Base-by-base conservation (phyloP, 106 monocot genomes). In the Acorus calamus region DNA sequence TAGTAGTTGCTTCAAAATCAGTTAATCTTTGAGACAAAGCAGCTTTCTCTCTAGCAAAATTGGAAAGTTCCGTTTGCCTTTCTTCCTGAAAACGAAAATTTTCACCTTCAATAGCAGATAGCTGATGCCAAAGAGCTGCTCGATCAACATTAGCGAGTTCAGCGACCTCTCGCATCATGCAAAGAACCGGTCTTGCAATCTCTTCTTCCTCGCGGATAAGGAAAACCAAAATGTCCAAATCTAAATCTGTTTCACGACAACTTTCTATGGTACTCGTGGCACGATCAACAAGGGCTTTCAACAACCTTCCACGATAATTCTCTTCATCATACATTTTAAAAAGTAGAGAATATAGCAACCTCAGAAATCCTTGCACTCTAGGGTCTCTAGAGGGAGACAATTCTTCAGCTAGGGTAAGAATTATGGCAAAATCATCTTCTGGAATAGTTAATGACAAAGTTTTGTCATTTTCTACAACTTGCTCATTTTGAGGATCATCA, bases 181-280 rank as follows among this genome's bases (percentile, higher is more conserved):
- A 84, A 41, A 96, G 51, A 69, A 87, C 94, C 41, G 79, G 79
- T 66, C 82, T 82, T 42, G 80, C 84, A 74, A 87, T 74, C 9
- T 79, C 82, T 59, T 84, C 86, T 76, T 94, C 86, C 66, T 96
- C 94, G 47, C 83, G 76, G 60, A 87, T 79, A 64, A 96, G 77
- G 44, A 90, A 84, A 50, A 81, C 79, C 75, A 96, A 74, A 47
- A 90, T 90, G 77, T 89, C 89, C 84, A 96, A 84, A 76, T 80
- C 84, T 67, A 96, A 74, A 65, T 90, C 90, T 59, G 74, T 81
- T 61, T 69, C 68, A 66, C 72, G 68, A 61, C 87, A 82, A 63
- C 61, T 82, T 56, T 84, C 78, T 57, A 82, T 82, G 56, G 75
- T 77, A 83, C 78, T 87, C 50, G 77, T 83, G 47, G 84, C 90